A percentile compares a stretch with the other conserved stretches of the same genome.
Evolutionary conservation across 352 stramenopile genomes (phyloP).

Genomic region (Globisporangium abappressorium): DNA sequence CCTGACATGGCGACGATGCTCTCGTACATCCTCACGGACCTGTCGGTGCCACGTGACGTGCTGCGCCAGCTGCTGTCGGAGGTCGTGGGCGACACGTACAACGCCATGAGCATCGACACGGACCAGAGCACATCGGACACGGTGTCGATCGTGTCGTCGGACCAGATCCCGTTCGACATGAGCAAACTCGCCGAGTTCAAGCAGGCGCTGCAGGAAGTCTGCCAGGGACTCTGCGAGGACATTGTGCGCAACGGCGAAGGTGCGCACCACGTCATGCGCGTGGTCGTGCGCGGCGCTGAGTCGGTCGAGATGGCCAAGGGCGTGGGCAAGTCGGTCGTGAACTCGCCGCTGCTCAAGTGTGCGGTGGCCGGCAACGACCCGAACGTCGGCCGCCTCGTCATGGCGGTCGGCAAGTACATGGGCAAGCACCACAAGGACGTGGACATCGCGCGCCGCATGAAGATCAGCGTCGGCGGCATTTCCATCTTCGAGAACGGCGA

Average conservation of each 20-base stretch:
- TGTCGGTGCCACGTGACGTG: conserved; percentile 78
- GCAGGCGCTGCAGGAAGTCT: conserved; percentile 90
- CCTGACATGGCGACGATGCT: conserved; percentile 95
- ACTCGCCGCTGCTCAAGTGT: conserved; percentile 97
- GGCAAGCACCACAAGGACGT: conserved; percentile 89
- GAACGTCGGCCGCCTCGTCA: conserved; percentile 97
- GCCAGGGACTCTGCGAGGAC: conserved; percentile 92
- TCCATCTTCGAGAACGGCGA: conserved; percentile 94
- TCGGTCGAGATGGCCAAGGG: conserved; percentile 80
- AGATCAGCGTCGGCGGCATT: conserved; percentile 88
- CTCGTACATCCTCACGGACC: conserved; percentile 85
- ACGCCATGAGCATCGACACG: conserved; percentile 95
- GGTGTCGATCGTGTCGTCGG: conserved; percentile 93
- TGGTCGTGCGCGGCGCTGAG: conserved; percentile 86
- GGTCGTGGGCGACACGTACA: conserved; percentile 88
- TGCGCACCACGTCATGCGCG: conserved; percentile 96
- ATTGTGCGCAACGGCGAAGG: conserved; percentile 99
- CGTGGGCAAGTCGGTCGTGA: conserved; percentile 91
- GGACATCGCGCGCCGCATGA: conserved; percentile 77
- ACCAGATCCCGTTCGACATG: conserved; percentile 88
- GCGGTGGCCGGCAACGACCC: conserved; percentile 97
- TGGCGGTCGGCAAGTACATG: conserved; percentile 96
- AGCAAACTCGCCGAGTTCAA: conserved; percentile 88
- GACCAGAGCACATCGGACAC: conserved; percentile 98
- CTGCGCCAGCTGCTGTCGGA: conserved; percentile 76